Conservation (phyloP, 2,329 filamentous ascomycete species). For the Colletotrichum noveboracense region DNA sequence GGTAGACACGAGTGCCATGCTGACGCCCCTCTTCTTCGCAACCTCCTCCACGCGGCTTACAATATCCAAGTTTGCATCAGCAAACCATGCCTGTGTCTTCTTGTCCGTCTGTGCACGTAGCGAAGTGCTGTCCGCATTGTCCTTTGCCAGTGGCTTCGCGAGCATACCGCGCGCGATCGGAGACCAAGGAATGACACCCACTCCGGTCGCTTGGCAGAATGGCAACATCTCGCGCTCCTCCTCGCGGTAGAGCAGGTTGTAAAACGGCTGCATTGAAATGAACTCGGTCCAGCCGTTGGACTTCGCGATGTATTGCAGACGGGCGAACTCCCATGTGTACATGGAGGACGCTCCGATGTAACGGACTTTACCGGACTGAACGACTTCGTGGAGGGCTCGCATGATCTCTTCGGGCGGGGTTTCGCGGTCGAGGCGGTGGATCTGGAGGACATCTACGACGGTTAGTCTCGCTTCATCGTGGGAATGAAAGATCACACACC, state of each 20-base stretch:
- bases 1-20: constrained; percentile 68
- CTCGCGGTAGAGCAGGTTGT: constrained; percentile 66
- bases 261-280: constrained; percentile 63
- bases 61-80: constrained; percentile 46
- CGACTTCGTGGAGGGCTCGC: constrained; percentile 63
- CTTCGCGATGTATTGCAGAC: constrained; percentile 26
- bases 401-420: constrained; percentile 63
- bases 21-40: constrained; percentile 60
- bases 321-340: constrained; percentile 30
- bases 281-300: constrained; percentile 61
- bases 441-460: constrained; percentile 58
- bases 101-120: constrained; percentile 18
- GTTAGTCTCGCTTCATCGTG: not conserved
- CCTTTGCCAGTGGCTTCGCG: constrained; percentile 25
- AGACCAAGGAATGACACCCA: constrained; percentile 39
- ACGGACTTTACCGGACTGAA: constrained; percentile 58
- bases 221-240: constrained; percentile 52
- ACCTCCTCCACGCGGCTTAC: constrained; percentile 53
- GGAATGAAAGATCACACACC: not conserved
- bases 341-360: constrained; percentile 29
- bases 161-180: constrained; percentile 37
- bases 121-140: constrained; percentile 21
- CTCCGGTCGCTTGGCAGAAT: constrained; percentile 38
- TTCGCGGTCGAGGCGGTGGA: constrained; percentile 62
- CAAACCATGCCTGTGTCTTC: constrained; percentile 33